Evolutionary conservation across 2,329 filamentous ascomycete species (phyloP).

Genomic region (Cordyceps farinosa): DNA sequence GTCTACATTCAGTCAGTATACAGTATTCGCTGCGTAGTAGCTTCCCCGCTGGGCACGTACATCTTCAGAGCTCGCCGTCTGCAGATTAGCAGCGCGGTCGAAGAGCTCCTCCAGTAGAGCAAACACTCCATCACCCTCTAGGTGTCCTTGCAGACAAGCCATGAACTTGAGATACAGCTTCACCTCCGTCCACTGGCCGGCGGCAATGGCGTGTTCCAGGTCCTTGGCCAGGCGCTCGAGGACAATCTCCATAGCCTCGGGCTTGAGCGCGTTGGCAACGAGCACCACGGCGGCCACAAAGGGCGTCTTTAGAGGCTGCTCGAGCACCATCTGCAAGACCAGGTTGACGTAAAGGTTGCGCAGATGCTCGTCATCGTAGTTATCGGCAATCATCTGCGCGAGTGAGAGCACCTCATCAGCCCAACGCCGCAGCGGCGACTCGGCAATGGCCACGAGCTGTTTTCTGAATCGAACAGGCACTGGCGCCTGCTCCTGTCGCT

Average conservation of each 20-base stretch:
- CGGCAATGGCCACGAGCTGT: constrained; percentile 75
- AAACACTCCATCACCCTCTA: constrained; percentile 83
- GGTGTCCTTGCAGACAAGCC: constrained; percentile 75
- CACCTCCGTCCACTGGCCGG: constrained; percentile 82
- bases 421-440: constrained; percentile 73
- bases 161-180: constrained; percentile 89
- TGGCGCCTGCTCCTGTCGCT: constrained; percentile 68
- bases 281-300: constrained; percentile 84
- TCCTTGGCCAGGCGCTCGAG: constrained; percentile 59
- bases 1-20: constrained; percentile 39
- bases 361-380: constrained; percentile 81
- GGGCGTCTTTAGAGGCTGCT: constrained; percentile 97
- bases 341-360: constrained; percentile 70
- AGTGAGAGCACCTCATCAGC: constrained; percentile 75
- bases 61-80: constrained; percentile 90
- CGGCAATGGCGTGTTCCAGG: constrained; percentile 63
- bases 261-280: constrained; percentile 71
- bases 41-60: constrained; percentile 49
- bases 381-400: constrained; percentile 72
- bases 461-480: constrained; percentile 69
- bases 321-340: constrained; percentile 70
- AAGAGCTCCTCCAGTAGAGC: constrained; percentile 87
- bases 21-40: not conserved
- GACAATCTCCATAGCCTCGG: constrained; percentile 69
- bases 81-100: constrained; percentile 81